These are phyloP conservation scores for Conticribra weissflogii DNA, from an alignment of 108 stramenopile genomes.

Conservation along the genomic window DNA sequence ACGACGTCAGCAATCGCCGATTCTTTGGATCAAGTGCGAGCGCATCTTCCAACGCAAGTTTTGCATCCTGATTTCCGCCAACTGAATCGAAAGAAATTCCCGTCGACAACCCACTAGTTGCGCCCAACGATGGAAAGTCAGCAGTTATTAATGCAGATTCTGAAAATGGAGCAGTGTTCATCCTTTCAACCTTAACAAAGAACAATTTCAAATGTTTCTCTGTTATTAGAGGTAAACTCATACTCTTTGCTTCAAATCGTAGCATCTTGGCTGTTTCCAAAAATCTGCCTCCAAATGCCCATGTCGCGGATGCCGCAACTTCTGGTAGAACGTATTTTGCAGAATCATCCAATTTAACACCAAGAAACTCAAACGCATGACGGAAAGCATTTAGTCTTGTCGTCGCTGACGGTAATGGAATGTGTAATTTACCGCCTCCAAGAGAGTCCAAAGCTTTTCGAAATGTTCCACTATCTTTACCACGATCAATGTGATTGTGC, in stretches of 20 bases:
- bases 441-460: slow-evolving; percentile 55
- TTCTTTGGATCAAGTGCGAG: slow-evolving; percentile 68
- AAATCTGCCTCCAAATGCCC: slow-evolving; percentile 63
- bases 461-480: background rate
- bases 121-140: slow-evolving; percentile 26
- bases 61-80: slow-evolving; percentile 80
- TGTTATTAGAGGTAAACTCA: slow-evolving; percentile 14
- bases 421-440: slow-evolving; percentile 53
- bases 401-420: slow-evolving; percentile 54
- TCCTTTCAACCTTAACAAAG: slow-evolving; percentile 22
- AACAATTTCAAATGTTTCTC: slow-evolving; percentile 50
- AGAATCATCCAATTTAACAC: slow-evolving; percentile 38
- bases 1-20: slow-evolving; percentile 42
- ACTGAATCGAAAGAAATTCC: slow-evolving; percentile 58
- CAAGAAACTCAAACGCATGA: slow-evolving; percentile 47
- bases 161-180: slow-evolving; percentile 1
- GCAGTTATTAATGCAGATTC: slow-evolving; percentile 4
- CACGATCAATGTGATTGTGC: slow-evolving; percentile 10
- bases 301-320: slow-evolving; percentile 58
- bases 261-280: slow-evolving; percentile 49
- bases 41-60: slow-evolving; percentile 74
- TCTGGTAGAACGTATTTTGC: slow-evolving; percentile 47
- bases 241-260: slow-evolving; percentile 6
- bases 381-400: slow-evolving; percentile 58
- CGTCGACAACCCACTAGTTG: slow-evolving; percentile 3